Conservation (phyloP, 2,329 filamentous ascomycete species). For the Cephalotrichum gorgonifer region DNA sequence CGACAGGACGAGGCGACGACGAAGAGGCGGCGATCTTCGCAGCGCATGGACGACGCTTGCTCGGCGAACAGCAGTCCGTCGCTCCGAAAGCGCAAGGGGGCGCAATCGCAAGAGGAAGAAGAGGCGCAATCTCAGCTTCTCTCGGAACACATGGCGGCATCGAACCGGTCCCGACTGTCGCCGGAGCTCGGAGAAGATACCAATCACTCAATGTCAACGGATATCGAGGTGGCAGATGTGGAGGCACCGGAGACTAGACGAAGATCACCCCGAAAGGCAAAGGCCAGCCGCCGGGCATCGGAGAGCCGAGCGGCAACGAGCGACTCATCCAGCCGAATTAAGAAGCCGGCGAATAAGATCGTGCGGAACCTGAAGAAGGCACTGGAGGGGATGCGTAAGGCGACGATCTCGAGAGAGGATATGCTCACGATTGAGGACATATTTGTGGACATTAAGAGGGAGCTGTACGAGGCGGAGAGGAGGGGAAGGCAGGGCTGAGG, state of each 20-base stretch:
- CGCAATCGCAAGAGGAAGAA: conserved; percentile 1
- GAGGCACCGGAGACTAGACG: neutral
- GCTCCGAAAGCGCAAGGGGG: neutral
- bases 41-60: neutral
- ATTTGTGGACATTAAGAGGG: conserved; percentile 67
- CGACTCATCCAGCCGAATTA: conserved; percentile 7
- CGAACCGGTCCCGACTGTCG: conserved; percentile 8
- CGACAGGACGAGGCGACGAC: conserved; percentile 11
- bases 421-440: conserved; percentile 66
- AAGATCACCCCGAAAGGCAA: neutral
- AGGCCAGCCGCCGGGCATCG: conserved; percentile 5
- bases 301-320: too few relatives aligned
- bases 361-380: conserved; percentile 20
- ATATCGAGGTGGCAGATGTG: neutral
- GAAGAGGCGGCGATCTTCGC: conserved; percentile 15
- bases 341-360: conserved; percentile 15
- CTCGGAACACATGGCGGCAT: conserved; percentile 27
- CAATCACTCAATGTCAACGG: neutral
- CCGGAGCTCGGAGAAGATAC: neutral
- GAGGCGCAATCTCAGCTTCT: conserved; percentile 30
- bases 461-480: conserved; percentile 60
- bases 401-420: conserved; percentile 52
- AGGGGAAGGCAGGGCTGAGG: conserved; percentile 30
- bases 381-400: conserved; percentile 47
- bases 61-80: conserved; percentile 3